These are phyloP conservation scores for Dichotomocladium elegans DNA, from an alignment of 371 early-diverging fungal species.

Conservation along the genomic window DNA sequence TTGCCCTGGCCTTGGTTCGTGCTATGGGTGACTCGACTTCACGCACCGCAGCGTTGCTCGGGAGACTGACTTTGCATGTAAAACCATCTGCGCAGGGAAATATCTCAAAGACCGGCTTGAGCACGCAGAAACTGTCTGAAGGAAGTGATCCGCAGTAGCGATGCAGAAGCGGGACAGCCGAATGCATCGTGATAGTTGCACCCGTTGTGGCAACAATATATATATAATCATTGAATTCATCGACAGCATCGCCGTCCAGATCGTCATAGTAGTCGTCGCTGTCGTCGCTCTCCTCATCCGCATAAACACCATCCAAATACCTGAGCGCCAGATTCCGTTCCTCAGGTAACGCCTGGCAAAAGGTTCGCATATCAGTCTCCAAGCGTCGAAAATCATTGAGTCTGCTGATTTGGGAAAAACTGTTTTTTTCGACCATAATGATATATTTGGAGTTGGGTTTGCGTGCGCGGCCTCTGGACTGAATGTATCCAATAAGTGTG, in stretches of 20 bases:
- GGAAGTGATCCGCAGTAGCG: slow-evolving; percentile 65
- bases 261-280: slow-evolving; percentile 22
- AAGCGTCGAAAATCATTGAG: slow-evolving; percentile 34
- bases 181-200: slow-evolving; percentile 61
- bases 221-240: slow-evolving; percentile 19
- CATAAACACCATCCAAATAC: slow-evolving; percentile 1
- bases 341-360: slow-evolving; percentile 42
- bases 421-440: slow-evolving; percentile 61
- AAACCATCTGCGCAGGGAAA: slow-evolving; percentile 20
- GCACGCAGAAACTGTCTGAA: slow-evolving; percentile 48
- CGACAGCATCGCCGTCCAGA: slow-evolving; percentile 27
- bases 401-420: slow-evolving; percentile 30
- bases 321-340: slow-evolving; percentile 38
- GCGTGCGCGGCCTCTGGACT: slow-evolving; percentile 95
- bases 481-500: slow-evolving; percentile 77
- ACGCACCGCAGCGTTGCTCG: slow-evolving; percentile 64
- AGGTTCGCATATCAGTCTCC: slow-evolving; percentile 55
- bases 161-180: slow-evolving; percentile 56
- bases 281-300: neutral
- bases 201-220: slow-evolving; percentile 56
- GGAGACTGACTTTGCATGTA: slow-evolving; percentile 55
- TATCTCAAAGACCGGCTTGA: slow-evolving; percentile 47
- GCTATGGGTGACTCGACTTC: slow-evolving; percentile 51
- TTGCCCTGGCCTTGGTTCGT: slow-evolving; percentile 62
- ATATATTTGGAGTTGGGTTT: slow-evolving; percentile 69